Evolutionary conservation across 2,329 filamentous ascomycete species (phyloP).

Genomic region (Colletotrichum orchidophilum): DNA sequence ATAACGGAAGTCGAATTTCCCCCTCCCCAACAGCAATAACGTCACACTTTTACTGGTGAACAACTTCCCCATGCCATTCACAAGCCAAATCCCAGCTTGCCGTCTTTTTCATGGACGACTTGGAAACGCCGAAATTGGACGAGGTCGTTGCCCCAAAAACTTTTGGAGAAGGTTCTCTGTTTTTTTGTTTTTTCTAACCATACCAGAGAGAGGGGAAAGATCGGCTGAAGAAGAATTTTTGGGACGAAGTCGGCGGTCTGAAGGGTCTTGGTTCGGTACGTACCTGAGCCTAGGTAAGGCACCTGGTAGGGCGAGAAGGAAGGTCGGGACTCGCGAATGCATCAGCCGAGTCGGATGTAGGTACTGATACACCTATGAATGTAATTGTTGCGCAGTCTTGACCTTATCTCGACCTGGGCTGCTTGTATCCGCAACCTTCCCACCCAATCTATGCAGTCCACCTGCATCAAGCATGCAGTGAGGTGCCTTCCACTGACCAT

Average conservation of each 20-base stretch:
- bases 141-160: background rate
- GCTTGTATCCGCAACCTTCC: background rate
- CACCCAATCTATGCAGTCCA: background rate
- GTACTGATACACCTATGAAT: background rate
- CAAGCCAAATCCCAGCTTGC: background rate
- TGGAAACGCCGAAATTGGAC: background rate
- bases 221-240: constrained; percentile 13
- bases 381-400: background rate
- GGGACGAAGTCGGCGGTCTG: constrained; percentile 27
- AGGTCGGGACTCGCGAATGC: background rate
- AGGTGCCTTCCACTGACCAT: background rate
- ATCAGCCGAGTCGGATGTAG: background rate
- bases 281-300: background rate
- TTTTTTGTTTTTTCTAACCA: background rate
- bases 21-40: background rate
- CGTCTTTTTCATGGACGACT: background rate
- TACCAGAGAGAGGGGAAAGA: background rate
- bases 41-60: no score
- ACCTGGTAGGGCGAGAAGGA: background rate
- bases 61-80: no score
- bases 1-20: background rate
- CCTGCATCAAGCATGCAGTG: background rate
- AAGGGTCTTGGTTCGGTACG: constrained; percentile 10
- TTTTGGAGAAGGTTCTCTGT: background rate
- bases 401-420: background rate